Evolutionary conservation across 805 yeast genomes (phyloP), one percentile per base, ranked within the genome.

Genomic region (Candida qinlingensis): DNA sequence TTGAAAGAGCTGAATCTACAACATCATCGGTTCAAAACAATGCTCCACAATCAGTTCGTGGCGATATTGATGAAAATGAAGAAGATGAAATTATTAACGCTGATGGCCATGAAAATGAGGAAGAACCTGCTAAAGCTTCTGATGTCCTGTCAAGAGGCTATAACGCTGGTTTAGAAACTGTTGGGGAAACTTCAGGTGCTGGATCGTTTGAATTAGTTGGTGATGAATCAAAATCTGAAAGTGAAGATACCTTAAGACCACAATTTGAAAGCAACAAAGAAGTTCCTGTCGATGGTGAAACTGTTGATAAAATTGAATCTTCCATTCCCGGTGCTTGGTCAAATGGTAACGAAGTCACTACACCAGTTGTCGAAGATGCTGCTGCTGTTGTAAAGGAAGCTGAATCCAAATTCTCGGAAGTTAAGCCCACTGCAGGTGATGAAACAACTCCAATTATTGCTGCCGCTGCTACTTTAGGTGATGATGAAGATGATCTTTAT

Each of bases 11-110:
- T 2, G 86, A 83, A 50, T 87, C 96, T 0, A 79, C 86, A 37
- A 87, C 97, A 0, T 89, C 97, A 0, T 87, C 96, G 40, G 95
- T 90, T 34, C 92, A 86, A 58, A 91, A 91, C 68, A 90, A 92
- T 64, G 89, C 97, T 3, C 91, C 97, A 0, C 79, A 81, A 66
- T 87, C 96, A 26, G 96, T 89, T 7, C 81, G 96, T 51, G 96
- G 83, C 52, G 72, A 64, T 33, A 60, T 56, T 45, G 66, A 64
- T 10, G 69, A 69, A 13, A 55, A 60, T 10, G 56, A 63, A 27
- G 47, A 25, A 54, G 46, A 45, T 28, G 56, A 45, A 10, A 56
- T 38, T 53, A 63, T 55, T 25, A 50, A 58, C 35, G 60, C 61
- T 43, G 35, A 39, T 25, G 39, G 27, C 26, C 30, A 13, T 38